Conservation (phyloP, 176 grass and related monocot genomes). For the Oryza brachyantha region DNA sequence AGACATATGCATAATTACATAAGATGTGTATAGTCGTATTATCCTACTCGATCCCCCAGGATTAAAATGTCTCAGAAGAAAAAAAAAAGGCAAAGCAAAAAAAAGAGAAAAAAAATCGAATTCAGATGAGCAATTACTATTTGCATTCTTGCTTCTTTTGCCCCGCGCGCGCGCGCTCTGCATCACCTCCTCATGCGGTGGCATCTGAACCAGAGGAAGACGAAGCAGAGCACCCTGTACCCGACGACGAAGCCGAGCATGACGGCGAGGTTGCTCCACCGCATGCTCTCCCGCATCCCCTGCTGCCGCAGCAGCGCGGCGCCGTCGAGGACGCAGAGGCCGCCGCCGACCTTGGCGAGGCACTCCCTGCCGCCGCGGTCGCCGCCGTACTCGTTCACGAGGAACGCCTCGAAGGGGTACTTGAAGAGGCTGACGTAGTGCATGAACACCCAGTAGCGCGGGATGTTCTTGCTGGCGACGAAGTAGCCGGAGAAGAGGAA, state of each 20-base stretch:
- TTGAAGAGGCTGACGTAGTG: constrained; percentile 95
- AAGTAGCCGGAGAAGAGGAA: constrained; percentile 99
- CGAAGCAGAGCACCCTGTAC: constrained; percentile 83
- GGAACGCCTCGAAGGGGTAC: constrained; percentile 88
- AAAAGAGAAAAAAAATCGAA: not conserved
- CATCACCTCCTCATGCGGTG: constrained; percentile 56
- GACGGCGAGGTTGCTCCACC: constrained; percentile 75
- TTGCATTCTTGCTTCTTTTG: constrained; percentile 20
- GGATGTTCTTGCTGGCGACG: constrained; percentile 67
- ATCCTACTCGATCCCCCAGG: constrained; percentile 23
- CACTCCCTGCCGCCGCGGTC: constrained; percentile 57
- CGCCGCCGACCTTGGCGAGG: constrained; percentile 32
- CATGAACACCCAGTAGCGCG: constrained; percentile 93
- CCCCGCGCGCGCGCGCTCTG: not conserved
- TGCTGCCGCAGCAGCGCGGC: constrained; percentile 67
- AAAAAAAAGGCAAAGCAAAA: constrained; percentile 3
- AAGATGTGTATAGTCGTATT: constrained; percentile 32
- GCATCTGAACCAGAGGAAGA: constrained; percentile 80
- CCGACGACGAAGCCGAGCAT: constrained; percentile 76
- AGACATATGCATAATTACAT: constrained; percentile 13
- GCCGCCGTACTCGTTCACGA: constrained; percentile 85
- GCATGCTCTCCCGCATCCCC: constrained; percentile 61
- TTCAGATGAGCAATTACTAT: constrained; percentile 23
- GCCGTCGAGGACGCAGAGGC: constrained; percentile 58
- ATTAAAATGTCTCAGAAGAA: constrained; percentile 24